Evolutionary conservation across 1,139 yeast species (phyloP), one percentile per base, ranked within the genome.

Genomic region (Yarrowia galli): DNA sequence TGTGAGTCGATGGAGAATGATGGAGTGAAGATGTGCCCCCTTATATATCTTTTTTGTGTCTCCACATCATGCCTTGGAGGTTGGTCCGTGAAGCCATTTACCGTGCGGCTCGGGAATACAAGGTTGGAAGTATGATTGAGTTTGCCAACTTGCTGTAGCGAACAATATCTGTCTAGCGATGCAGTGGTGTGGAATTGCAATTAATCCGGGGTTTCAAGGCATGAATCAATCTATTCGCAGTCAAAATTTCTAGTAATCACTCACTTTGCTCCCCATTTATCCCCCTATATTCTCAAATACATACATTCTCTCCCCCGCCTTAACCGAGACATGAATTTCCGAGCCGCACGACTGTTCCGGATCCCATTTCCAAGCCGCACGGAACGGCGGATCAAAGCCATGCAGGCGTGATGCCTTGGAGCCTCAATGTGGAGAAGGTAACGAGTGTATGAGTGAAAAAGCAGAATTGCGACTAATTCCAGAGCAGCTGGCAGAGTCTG

Each of bases 1-100:
- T 25, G 36, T 48, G 51, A 48, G 53, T 48, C 53, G 53, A 28
- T 48, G 53, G 36, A 48, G 53, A 48, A 16, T 28, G 8, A 28
- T 28, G 8, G 32, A 28, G 2, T n/a, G 16, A 10, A 6, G 8
- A 3, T 15, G 23, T 16, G 36, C 23, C 53, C 23, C 53, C 16
- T 48, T 48, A 13, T 48, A 48, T 48, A 48, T 18, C 18, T 25
- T 28, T 25, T 25, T 16, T 2, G 15, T 9, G 51, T 16, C 20
- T 25, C 20, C 35, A 46, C 18, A 23, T 13, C 32, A 10, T 25
- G 51, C 35, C 51, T 25, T 23, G 35, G 43, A 16, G 2, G 13
- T 45, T 46, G 51, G 16, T 46, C 51, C 51, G 51, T 25, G 51
- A 25, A 13, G 9, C 15, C 9, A 1, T 10, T 12, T 16, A 15